Base-by-base conservation (phyloP, 192 early-diverging fungal species). In the Spizellomyces punctatus region DNA sequence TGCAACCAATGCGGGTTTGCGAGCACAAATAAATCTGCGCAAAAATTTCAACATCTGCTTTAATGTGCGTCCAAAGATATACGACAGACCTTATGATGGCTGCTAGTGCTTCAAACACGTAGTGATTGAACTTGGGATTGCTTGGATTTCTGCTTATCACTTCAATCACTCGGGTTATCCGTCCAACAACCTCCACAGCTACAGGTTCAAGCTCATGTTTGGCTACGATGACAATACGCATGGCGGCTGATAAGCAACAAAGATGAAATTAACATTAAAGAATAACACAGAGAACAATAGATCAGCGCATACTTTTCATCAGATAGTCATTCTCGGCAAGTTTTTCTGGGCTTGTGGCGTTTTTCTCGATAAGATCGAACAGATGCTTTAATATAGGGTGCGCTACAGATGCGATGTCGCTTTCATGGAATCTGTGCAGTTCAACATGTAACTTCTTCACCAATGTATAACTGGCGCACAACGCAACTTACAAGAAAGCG, bases 51-150 rank as follows among this genome's bases (percentile, higher is more conserved):
- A 22, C 22, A 16, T 45, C 22, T 6, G 59, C 2, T 21, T 59
- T 5, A 44, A 9, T 16, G 63, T 46, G 21, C 17, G 9, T 10
- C 5, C 48, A 8, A 5, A 10, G 10, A 14, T 16, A 10, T 5
- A 10, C 27, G 45, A 41, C 65, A 16, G 62, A 89, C 82, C 85
- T 80, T 67, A 95, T 92, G 74, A 98, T 77, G 22, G 92, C 89
- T 14, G 90, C 94, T 63, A 99, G 82, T 19, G 92, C 86, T 78
- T 99, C 98, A 77, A 99, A 99, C 57, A 92, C 79, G 79, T 89
- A 99, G 81, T 99, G 96, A 78, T 92, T 98, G 90, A 99, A 99
- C 46, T 88, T 90, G 1, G 98, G 96, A 79, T 99, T 98, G 79
- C 91, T 93, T 43, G 98, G 98, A 77, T 99, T 99, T 73, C 90